Conservation (phyloP, 192 early-diverging fungal genomes). For the Coemansia guatemalensis region DNA sequence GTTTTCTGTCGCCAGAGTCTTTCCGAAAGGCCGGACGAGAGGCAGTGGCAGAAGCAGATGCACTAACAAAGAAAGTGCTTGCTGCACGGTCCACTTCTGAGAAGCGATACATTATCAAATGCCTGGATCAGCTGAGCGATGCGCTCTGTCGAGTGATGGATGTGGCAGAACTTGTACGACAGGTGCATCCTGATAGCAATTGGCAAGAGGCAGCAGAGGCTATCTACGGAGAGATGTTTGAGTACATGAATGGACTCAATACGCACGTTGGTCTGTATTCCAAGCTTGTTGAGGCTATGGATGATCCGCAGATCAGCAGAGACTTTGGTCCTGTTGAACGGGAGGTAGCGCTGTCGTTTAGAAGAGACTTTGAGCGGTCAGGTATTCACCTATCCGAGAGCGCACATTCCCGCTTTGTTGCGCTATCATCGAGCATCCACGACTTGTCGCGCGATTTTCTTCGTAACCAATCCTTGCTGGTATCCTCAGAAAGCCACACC, state of each 20-base stretch:
- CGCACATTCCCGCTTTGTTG: slow-evolving; percentile 72
- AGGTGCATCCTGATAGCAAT: slow-evolving; percentile 77
- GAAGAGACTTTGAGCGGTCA: slow-evolving; percentile 92
- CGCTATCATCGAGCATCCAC: slow-evolving; percentile 81
- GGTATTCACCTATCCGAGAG: slow-evolving; percentile 81
- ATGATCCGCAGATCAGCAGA: slow-evolving; percentile 55
- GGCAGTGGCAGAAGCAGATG: slow-evolving; percentile 41
- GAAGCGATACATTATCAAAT: slow-evolving; percentile 76
- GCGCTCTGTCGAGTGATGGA: slow-evolving; percentile 90
- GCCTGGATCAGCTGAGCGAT: slow-evolving; percentile 87
- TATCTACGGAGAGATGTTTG: slow-evolving; percentile 71
- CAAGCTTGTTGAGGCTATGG: slow-evolving; percentile 68
- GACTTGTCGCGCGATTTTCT: slow-evolving; percentile 74
- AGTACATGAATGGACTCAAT: slow-evolving; percentile 91
- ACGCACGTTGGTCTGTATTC: slow-evolving; percentile 84
- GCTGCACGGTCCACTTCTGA: slow-evolving; percentile 42
- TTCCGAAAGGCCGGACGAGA: slow-evolving; percentile 37
- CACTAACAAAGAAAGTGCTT: slow-evolving; percentile 32
- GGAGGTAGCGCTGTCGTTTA: slow-evolving; percentile 76
- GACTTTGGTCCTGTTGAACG: slow-evolving; percentile 69
- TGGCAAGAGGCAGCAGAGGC: slow-evolving; percentile 75
- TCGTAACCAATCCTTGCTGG: slow-evolving; percentile 28
- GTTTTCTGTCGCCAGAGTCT: slow-evolving; percentile 47
- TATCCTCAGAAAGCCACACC: slow-evolving; percentile 5
- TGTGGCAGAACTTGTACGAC: slow-evolving; percentile 86